Base-by-base conservation (phyloP, 2,329 filamentous ascomycete species). In the Aspergillus udagawae region DNA sequence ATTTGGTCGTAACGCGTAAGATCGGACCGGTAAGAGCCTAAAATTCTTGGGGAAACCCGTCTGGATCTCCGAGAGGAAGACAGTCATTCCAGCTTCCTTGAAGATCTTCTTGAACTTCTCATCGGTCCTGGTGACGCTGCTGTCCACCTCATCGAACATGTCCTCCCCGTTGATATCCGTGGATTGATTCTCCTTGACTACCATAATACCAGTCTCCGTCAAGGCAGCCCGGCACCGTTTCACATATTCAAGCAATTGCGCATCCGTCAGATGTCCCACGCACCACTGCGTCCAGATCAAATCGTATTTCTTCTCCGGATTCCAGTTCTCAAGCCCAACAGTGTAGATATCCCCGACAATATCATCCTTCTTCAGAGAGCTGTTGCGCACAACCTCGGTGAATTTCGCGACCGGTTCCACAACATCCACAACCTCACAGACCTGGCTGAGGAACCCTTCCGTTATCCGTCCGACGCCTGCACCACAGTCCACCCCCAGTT, bases 201-300 rank as follows among this genome's bases (percentile, higher is more conserved):
- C 81, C 17, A 93, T 84, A 49, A 80, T 67, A 1, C 78, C 78
- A 10, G 62, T 69, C 20, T 72, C 54, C 50, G 71, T 65, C 59
- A 88, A 65, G 0, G 78, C 78, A 0, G 72, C 64, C 50, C 80
- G 82, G 70, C 90, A 90, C 27, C 84, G 79, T 55, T 76, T 65
- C 17, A 97, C 74, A 67, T 87, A 96, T 2, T 76, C 77, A 1
- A 89, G 78, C 3, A 97, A 70, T 70, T 95, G 86, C 7, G 74
- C 75, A 69, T 96, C 91, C 0, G 84, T 91, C 54, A 96, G 77
- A 72, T 97, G 88, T 25, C 90, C 89, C 7, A 93, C 74, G 73
- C 92, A 97, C 92, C 92, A 96, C 73, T 97, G 92, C 53, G 84
- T 88, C 90, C 91, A 96, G 59, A 97, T 86, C 49, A 96, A 73